A percentile compares a stretch with the other conserved stretches of the same genome.
Evolutionary conservation across 108 stramenopile genomes (phyloP).

Genomic region (Fragilaria crotonensis): DNA sequence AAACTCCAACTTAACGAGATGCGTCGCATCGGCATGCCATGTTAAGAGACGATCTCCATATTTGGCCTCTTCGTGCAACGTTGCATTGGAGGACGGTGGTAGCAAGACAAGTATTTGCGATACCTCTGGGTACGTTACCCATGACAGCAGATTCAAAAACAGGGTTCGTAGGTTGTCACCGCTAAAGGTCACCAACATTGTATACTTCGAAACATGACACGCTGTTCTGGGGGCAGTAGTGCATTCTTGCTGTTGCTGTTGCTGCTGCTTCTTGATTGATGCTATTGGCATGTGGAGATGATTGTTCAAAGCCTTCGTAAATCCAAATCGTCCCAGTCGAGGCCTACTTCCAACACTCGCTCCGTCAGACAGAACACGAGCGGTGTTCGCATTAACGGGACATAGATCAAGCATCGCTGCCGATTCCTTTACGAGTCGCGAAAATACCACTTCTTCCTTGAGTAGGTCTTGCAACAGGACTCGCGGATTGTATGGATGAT

Average conservation of each 20-base stretch:
- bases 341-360: background rate
- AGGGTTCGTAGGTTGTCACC: background rate
- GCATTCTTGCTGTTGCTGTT: background rate
- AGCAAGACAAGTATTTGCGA: background rate
- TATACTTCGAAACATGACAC: background rate
- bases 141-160: constrained; percentile 2
- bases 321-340: background rate
- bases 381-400: background rate
- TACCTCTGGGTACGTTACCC: background rate
- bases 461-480: no score
- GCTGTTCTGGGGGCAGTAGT: background rate
- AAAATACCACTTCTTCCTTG: no score
- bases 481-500: no score
- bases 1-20: constrained; percentile 2
- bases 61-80: background rate
- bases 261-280: background rate
- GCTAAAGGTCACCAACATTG: background rate
- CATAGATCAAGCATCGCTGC: background rate
- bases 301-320: background rate
- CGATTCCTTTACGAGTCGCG: background rate
- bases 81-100: background rate
- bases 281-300: background rate
- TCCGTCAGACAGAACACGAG: background rate
- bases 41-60: constrained; percentile 3
- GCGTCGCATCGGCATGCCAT: constrained; percentile 2